Conservation (phyloP, 2,329 filamentous ascomycete species). For the Saccharata proteae region DNA sequence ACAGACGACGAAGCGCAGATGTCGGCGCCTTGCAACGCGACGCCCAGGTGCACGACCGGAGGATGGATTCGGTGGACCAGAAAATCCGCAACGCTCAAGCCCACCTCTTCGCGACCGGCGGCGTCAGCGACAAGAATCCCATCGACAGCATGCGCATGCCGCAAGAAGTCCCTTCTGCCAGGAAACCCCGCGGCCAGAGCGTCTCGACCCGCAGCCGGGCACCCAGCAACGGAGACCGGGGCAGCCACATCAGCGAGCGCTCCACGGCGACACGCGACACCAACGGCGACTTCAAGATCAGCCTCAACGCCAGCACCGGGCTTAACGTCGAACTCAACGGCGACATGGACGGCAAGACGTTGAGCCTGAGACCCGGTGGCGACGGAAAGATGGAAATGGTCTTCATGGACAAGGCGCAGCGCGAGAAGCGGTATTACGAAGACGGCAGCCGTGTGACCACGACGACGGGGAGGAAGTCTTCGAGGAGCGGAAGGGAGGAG, state of each 20-base stretch:
- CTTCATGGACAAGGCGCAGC: constrained; percentile 2
- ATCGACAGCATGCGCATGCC: constrained; percentile 5
- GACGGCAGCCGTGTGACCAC: constrained; percentile 5
- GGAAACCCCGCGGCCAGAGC: too few species aligned
- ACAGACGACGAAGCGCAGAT: constrained; percentile 2
- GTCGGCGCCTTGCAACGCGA: neutral
- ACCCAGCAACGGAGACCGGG: constrained; percentile 3
- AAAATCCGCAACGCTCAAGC: constrained; percentile 3
- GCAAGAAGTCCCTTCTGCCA: too few species aligned
- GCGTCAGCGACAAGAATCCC: neutral
- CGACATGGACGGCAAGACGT: constrained; percentile 1
- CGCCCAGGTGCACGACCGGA: constrained; percentile 1
- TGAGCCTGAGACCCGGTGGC: constrained; percentile 3
- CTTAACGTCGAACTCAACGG: constrained; percentile 4
- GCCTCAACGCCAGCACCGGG: constrained; percentile 1
- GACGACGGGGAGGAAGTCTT: constrained; percentile 5
- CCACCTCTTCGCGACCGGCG: constrained; percentile 1
- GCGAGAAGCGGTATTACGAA: constrained; percentile 3
- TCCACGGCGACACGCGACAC: constrained; percentile 4
- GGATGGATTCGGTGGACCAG: constrained; percentile 2
- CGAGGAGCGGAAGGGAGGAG: constrained; percentile 4
- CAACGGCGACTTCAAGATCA: constrained; percentile 1
- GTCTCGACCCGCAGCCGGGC: constrained; percentile 1
- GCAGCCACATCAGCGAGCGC: constrained; percentile 6
- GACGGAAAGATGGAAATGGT: constrained; percentile 5